phyloP scores from a whole-genome alignment of 2,329 filamentous ascomycete species.

The Monosporascus sp. region DNA sequence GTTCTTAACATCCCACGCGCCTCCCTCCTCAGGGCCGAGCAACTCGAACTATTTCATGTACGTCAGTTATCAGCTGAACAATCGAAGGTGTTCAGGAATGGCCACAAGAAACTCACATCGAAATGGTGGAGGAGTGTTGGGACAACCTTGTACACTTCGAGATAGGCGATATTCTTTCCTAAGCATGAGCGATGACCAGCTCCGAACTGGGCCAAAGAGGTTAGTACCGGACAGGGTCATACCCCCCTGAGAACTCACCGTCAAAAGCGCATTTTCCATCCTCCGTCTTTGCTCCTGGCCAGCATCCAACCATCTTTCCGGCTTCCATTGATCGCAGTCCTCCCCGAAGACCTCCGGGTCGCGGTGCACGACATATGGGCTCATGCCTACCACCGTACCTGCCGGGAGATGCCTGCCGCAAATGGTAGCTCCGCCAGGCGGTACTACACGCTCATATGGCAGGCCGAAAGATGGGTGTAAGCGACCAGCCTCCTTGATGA shows the following conservation, averaged over 20 bases:
- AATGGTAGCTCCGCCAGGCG: conserved; percentile 46
- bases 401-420: conserved; percentile 46
- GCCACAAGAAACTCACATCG: not conserved
- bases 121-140: conserved; percentile 7
- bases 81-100: not conserved
- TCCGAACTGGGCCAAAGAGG: conserved; percentile 1
- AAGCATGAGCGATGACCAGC: conserved; percentile 13
- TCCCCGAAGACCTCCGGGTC: conserved; percentile 51
- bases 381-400: conserved; percentile 57
- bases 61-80: not conserved
- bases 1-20: not conserved
- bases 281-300: conserved; percentile 1
- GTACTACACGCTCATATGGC: conserved; percentile 56
- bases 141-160: conserved; percentile 18
- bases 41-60: not conserved
- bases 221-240: not conserved
- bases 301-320: conserved; percentile 47
- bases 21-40: not conserved
- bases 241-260: not conserved
- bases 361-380: conserved; percentile 57
- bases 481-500: conserved; percentile 60
- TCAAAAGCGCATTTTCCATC: conserved; percentile 7
- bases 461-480: conserved; percentile 58
- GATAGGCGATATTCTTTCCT: conserved; percentile 16
- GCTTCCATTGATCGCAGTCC: conserved; percentile 50